phyloP scores from a whole-genome alignment of 2,329 filamentous ascomycete genomes.

The Emydomyces testavorans region DNA sequence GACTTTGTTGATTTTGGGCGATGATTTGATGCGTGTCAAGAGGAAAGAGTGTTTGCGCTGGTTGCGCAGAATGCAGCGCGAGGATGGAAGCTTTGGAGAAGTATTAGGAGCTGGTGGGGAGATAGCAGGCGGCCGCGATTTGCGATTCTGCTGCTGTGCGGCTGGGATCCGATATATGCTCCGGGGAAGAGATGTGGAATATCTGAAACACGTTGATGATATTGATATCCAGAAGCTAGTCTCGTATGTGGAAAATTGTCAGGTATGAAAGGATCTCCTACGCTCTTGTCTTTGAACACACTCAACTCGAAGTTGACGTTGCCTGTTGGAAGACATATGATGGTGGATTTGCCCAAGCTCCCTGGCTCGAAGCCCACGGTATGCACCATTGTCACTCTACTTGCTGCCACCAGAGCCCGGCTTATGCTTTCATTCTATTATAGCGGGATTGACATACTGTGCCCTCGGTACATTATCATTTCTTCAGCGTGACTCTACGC shows the following conservation, averaged over 20 bases:
- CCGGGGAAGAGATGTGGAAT: constrained; percentile 47
- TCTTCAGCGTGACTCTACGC: constrained; percentile 48
- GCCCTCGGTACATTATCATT: constrained; percentile 67
- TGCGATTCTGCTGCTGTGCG: constrained; percentile 79
- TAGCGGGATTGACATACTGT: constrained; percentile 85
- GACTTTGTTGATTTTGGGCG: constrained; percentile 54
- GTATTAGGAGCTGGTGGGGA: constrained; percentile 49
- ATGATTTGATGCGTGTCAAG: constrained; percentile 55
- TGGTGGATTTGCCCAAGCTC: constrained; percentile 68
- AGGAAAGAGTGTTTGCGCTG: constrained; percentile 58
- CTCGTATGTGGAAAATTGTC: constrained; percentile 56
- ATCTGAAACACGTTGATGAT: constrained; percentile 51
- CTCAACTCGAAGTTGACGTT: constrained; percentile 2
- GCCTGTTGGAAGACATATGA: constrained; percentile 55
- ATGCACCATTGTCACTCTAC: constrained; percentile 23
- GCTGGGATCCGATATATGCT: constrained; percentile 73
- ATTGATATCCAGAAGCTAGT: constrained; percentile 62
- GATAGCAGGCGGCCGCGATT: constrained; percentile 70
- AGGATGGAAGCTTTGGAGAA: constrained; percentile 87
- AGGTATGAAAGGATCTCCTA: constrained; percentile 32
- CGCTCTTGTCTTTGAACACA: constrained; percentile 12
- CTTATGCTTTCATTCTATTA: constrained; percentile 17
- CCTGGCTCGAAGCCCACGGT: constrained; percentile 75
- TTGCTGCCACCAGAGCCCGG: constrained; percentile 11
- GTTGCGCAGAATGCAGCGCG: constrained; percentile 63